phyloP scores from a whole-genome alignment of 371 early-diverging fungal genomes.

The Syncephalastrum contaminatum region DNA sequence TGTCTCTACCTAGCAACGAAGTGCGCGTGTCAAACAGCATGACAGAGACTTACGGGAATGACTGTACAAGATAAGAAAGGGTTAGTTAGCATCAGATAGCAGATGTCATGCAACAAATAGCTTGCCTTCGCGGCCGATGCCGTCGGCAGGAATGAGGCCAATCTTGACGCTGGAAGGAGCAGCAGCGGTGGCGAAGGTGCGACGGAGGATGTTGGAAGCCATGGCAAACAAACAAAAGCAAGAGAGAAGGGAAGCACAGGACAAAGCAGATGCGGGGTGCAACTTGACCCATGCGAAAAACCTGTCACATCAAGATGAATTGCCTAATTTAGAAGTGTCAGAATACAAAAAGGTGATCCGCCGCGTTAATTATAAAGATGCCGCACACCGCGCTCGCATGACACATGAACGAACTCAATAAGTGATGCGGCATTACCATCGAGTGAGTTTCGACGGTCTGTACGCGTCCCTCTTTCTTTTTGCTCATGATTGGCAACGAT shows the following conservation, averaged over 20 bases:
- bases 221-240: conserved; percentile 14
- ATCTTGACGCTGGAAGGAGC: conserved; percentile 68
- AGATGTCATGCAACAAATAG: not conserved
- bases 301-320: too few relatives aligned
- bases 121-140: conserved; percentile 88
- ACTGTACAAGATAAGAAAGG: conserved; percentile 7
- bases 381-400: too few relatives aligned
- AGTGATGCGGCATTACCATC: too few relatives aligned
- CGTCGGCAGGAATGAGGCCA: conserved; percentile 93
- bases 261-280: not conserved
- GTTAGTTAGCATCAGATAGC: not conserved
- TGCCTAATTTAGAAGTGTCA: too few relatives aligned
- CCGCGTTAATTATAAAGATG: too few relatives aligned
- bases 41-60: conserved; percentile 16
- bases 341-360: too few relatives aligned
- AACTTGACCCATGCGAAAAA: too few relatives aligned
- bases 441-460: too few relatives aligned
- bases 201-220: conserved; percentile 51
- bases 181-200: conserved; percentile 47
- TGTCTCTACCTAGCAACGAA: not conserved
- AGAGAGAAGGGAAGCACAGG: conserved; percentile 2
- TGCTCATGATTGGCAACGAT: too few relatives aligned
- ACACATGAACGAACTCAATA: too few relatives aligned
- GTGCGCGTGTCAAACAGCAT: not conserved
- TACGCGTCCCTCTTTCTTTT: too few relatives aligned